A percentile compares a stretch with the other conserved stretches of the same genome.
These are phyloP conservation scores for Diaporthe longicolla DNA, from an alignment of 2,329 filamentous ascomycete genomes.

Conservation along the genomic window DNA sequence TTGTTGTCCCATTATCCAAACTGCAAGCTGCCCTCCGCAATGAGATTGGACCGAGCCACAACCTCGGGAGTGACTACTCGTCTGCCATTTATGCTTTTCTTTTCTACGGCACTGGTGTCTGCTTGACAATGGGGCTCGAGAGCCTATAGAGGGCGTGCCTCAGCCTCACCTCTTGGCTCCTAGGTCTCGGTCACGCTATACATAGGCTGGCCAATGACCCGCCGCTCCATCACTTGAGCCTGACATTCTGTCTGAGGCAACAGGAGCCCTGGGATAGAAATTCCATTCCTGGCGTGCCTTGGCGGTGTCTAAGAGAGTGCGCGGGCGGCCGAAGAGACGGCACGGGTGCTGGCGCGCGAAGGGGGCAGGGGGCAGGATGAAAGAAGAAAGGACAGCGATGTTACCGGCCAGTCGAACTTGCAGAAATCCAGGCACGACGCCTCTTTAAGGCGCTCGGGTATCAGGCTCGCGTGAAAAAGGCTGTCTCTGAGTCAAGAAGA, in stretches of 20 bases:
- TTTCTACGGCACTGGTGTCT: neutral
- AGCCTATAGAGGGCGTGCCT: neutral
- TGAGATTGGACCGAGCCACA: neutral
- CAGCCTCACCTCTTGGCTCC: neutral
- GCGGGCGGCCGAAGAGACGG: neutral
- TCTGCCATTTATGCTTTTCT: neutral
- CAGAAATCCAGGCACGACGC: neutral
- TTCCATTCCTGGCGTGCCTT: conserved; percentile 11
- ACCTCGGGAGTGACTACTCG: neutral
- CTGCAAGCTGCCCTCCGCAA: neutral
- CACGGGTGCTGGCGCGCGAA: neutral
- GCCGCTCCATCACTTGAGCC: neutral
- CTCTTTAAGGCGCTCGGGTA: conserved; percentile 2
- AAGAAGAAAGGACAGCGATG: neutral
- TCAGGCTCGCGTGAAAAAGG: neutral
- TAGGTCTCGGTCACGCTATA: neutral
- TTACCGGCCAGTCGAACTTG: neutral
- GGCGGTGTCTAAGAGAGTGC: neutral
- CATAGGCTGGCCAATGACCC: neutral
- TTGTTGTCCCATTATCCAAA: neutral
- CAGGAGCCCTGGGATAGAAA: neutral
- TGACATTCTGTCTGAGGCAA: neutral
- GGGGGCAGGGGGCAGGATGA: neutral
- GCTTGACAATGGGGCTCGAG: neutral
- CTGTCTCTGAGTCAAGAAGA: neutral